Evolutionary conservation across 257 asterid genomes (phyloP).

Genomic region (Oldenlandia corymbosa): DNA sequence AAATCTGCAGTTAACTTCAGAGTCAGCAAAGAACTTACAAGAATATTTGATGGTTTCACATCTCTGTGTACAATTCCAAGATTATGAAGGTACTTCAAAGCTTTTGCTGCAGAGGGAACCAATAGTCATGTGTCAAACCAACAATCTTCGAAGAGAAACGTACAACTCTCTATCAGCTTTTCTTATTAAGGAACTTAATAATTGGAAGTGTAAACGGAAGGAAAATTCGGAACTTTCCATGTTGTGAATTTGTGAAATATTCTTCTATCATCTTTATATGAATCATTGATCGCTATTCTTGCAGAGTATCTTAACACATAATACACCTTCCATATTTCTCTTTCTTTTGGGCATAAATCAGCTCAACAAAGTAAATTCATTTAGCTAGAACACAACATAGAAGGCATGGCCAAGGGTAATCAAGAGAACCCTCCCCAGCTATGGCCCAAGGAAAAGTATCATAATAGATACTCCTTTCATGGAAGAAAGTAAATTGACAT

Average conservation of each 20-base stretch:
- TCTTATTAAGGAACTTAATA: background rate
- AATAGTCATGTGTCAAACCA: conserved; percentile 19
- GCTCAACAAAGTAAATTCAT: background rate
- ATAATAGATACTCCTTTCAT: background rate
- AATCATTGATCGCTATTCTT: no score
- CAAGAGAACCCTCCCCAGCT: background rate
- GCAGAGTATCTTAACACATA: no score
- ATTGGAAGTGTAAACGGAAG: background rate
- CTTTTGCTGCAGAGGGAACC: conserved; percentile 66
- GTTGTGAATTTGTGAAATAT: no score
- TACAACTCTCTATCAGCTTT: background rate
- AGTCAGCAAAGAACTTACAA: conserved; percentile 51
- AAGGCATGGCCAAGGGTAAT: background rate
- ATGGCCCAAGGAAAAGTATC: background rate
- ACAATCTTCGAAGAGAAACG: background rate
- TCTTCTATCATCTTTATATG: no score
- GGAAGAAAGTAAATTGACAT: background rate
- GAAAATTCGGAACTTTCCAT: no score
- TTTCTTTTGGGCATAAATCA: background rate
- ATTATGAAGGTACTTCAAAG: conserved; percentile 77
- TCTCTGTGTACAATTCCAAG: conserved; percentile 97
- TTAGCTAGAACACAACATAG: background rate
- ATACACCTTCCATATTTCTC: background rate
- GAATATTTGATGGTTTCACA: conserved; percentile 96
- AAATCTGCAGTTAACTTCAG: conserved; percentile 10